A percentile compares a stretch with the other conserved stretches of the same genome.
Evolutionary conservation across 2,329 filamentous ascomycete species (phyloP).

Genomic region (Sarocladium brachiariae): DNA sequence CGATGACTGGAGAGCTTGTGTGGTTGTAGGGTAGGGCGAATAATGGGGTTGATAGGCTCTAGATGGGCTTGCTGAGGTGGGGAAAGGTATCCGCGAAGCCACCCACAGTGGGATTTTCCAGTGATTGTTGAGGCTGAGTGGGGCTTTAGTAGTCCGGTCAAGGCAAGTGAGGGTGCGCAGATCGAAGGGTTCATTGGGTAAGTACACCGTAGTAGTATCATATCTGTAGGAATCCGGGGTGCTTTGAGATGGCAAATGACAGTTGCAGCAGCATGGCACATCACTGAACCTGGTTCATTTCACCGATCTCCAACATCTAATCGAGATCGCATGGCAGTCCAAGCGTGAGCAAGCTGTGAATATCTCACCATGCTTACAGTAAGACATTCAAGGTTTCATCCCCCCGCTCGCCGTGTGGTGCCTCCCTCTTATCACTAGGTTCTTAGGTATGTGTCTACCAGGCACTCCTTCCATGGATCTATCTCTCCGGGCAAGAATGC

Average conservation of each 20-base stretch:
- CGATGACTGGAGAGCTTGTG: background rate
- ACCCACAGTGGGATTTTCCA: background rate
- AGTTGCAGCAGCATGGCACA: no score
- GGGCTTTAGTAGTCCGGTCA: slow-evolving; percentile 2
- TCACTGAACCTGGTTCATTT: no score
- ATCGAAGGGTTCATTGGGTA: background rate
- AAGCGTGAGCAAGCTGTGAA: background rate
- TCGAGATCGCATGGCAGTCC: no score
- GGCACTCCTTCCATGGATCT: background rate
- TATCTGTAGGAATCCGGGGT: slow-evolving; percentile 1
- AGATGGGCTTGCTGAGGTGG: no score
- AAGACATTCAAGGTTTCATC: slow-evolving; percentile 6
- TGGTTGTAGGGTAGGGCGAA: background rate
- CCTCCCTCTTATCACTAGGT: background rate
- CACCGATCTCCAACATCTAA: no score
- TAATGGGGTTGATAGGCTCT: background rate
- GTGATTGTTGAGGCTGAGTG: background rate
- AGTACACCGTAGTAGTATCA: no score
- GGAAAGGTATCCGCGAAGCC: no score
- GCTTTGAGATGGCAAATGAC: background rate
- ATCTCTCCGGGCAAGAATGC: no score
- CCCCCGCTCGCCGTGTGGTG: background rate
- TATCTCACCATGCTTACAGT: background rate
- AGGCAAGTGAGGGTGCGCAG: background rate
- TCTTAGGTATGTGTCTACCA: no score